A percentile compares a stretch with the other conserved stretches of the same genome.
phyloP scores from a whole-genome alignment of 345 rosid species.

The Citrus sp. region DNA sequence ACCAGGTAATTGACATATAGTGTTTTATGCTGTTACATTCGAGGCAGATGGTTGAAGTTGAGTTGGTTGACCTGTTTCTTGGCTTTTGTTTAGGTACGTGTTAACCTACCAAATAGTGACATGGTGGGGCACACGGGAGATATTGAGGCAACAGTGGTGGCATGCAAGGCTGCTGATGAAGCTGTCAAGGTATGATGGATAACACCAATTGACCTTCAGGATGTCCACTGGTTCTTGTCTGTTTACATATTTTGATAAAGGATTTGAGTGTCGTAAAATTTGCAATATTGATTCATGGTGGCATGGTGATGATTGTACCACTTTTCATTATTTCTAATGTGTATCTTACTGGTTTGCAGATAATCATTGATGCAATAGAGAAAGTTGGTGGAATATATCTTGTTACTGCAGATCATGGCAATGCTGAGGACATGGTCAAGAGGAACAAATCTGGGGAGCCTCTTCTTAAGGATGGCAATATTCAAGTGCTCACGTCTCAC shows the following conservation, averaged over 20 bases:
- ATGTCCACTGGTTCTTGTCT: background rate
- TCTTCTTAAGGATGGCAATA: constrained; percentile 49
- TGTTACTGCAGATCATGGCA: constrained; percentile 97
- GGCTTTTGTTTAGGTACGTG: constrained; percentile 57
- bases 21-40: background rate
- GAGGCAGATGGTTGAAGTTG: background rate
- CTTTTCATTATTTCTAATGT: background rate
- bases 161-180: constrained; percentile 87
- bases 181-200: constrained; percentile 76
- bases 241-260: background rate
- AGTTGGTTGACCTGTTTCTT: constrained; percentile 1
- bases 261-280: background rate
- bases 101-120: constrained; percentile 87
- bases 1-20: constrained; percentile 54
- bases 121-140: constrained; percentile 99
- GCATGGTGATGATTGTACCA: background rate
- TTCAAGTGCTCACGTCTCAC: constrained; percentile 96
- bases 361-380: constrained; percentile 76
- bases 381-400: constrained; percentile 89
- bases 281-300: background rate
- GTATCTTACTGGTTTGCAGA: constrained; percentile 41
- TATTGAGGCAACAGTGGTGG: constrained; percentile 74
- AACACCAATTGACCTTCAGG: background rate
- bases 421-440: constrained; percentile 98
- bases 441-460: constrained; percentile 85